Percentiles rank a stretch among this genome's conserved stretches.
Conservation (phyloP, 2,329 filamentous ascomycete genomes). For the Sordariomycetes sp. region DNA sequence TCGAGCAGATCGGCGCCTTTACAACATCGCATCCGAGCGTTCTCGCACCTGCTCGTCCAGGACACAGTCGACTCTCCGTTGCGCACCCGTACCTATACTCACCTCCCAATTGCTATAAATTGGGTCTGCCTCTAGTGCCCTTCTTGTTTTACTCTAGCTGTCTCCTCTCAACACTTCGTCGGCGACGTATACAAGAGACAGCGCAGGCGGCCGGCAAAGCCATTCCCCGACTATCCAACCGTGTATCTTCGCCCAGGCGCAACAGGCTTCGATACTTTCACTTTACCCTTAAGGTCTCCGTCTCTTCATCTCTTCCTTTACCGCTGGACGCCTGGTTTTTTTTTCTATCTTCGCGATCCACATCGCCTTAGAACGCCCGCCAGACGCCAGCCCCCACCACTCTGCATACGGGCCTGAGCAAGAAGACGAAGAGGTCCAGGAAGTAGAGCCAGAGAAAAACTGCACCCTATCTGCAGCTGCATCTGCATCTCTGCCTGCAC, state of each 20-base stretch:
- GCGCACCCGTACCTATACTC: neutral
- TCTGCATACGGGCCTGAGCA: neutral
- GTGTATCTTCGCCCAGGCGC: too few species aligned
- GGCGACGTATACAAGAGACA: too few species aligned
- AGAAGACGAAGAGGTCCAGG: too few species aligned
- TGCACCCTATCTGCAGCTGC: neutral
- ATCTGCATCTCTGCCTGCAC: constrained; percentile 1
- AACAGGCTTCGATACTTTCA: too few species aligned
- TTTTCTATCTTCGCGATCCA: constrained; percentile 4
- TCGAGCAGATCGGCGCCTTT: neutral
- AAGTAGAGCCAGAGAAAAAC: neutral
- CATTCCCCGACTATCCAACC: too few species aligned
- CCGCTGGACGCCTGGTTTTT: neutral
- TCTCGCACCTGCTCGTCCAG: neutral
- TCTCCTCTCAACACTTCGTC: too few species aligned
- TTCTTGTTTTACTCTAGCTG: too few species aligned
- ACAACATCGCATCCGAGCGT: neutral
- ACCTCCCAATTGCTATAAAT: neutral
- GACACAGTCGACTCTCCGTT: neutral
- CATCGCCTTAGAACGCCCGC: neutral
- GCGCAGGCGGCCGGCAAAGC: too few species aligned
- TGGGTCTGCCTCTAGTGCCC: too few species aligned
- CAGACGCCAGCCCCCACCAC: neutral
- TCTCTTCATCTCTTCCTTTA: too few species aligned
- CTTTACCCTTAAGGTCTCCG: too few species aligned